phyloP scores from a whole-genome alignment of 805 yeast genomes.

The Metschnikowia santaceciliae region DNA sequence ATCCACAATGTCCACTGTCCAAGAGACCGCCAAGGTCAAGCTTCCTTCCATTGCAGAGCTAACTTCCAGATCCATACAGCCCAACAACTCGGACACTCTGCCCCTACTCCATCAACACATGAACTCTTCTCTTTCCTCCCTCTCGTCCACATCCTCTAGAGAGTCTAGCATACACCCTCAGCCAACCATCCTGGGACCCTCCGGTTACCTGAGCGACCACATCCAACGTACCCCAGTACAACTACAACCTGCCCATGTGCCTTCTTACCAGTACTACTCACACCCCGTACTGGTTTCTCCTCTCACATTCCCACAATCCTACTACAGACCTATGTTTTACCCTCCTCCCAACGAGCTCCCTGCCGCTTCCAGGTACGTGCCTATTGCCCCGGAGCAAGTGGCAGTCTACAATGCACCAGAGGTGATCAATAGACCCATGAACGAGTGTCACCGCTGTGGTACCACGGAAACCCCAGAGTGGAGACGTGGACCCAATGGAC shows the following conservation, averaged over 20 bases:
- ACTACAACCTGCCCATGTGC: neutral
- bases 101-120: constrained; percentile 5
- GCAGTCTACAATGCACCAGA: constrained; percentile 12
- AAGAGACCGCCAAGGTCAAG: constrained; percentile 10
- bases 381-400: constrained; percentile 1
- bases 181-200: neutral
- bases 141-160: neutral
- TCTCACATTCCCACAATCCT: constrained; percentile 2
- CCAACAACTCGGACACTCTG: constrained; percentile 2
- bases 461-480: constrained; percentile 46
- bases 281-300: constrained; percentile 4
- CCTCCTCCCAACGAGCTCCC: neutral
- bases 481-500: constrained; percentile 44
- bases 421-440: constrained; percentile 21
- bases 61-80: constrained; percentile 7
- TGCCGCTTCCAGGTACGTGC: neutral
- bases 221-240: neutral
- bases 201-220: neutral
- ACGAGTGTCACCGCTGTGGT: constrained; percentile 43
- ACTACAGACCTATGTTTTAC: constrained; percentile 5
- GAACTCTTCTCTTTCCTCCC: neutral
- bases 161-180: neutral
- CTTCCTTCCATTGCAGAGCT: constrained; percentile 20
- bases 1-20: neutral
- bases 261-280: constrained; percentile 6